These are phyloP conservation scores for Paspalum notatum DNA, from an alignment of 176 grass and related monocot genomes.

Conservation along the genomic window DNA sequence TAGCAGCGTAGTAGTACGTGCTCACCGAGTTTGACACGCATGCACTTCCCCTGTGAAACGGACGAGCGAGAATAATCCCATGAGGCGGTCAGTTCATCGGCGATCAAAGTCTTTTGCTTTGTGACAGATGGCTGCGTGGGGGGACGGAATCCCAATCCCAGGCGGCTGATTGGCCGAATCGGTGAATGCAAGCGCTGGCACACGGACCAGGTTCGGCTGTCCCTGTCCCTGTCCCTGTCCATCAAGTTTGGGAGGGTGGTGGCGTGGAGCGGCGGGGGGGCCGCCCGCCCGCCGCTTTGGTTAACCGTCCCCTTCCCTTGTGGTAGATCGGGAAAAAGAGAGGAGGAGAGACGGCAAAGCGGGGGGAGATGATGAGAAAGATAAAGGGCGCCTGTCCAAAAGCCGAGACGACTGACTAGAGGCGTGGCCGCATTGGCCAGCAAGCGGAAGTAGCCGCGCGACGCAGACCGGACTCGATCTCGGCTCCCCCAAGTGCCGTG, in stretches of 20 bases:
- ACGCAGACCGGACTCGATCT: conserved; percentile 7
- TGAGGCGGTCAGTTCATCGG: too few species aligned
- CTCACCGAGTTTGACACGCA: too few species aligned
- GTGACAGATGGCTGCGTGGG: not conserved
- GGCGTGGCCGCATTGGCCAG: conserved; percentile 45
- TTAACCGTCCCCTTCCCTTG: conserved; percentile 17
- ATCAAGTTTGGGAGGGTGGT: not conserved
- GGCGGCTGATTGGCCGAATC: conserved; percentile 31
- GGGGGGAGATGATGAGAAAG: too few species aligned
- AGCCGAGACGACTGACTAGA: not conserved
- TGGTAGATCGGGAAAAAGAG: conserved; percentile 11
- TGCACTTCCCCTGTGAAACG: too few species aligned
- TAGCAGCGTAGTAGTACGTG: too few species aligned
- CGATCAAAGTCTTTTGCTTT: not conserved
- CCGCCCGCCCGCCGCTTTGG: conserved; percentile 16
- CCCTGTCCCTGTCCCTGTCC: not conserved
- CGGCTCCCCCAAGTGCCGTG: not conserved
- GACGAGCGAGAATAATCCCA: too few species aligned
- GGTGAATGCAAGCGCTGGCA: conserved; percentile 27
- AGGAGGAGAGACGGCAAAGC: conserved; percentile 1
- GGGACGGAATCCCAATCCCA: too few species aligned
- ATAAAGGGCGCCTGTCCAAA: not conserved
- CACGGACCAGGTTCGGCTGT: not conserved
- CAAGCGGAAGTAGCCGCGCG: conserved; percentile 4
- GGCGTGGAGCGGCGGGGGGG: conserved; percentile 29